phyloP scores from a whole-genome alignment of 768 basidiomycete genomes.

The Chalciporus pseudorubinellus region DNA sequence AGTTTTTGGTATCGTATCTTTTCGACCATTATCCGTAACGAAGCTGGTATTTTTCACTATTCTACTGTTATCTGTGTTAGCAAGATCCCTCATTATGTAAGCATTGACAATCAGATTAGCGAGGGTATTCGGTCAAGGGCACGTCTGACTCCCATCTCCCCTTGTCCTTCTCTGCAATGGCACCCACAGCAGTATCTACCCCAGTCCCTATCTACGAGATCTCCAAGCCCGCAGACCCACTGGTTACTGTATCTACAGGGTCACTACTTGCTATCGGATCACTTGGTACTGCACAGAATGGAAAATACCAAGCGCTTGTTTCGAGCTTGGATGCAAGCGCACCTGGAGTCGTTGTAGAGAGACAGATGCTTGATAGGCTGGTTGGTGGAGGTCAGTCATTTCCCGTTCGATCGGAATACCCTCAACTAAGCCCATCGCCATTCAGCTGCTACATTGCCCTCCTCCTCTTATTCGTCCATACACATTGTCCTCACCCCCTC shows the following conservation, averaged over 20 bases:
- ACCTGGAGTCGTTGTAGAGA: constrained; percentile 53
- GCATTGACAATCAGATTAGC: constrained; percentile 19
- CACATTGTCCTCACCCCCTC: constrained; percentile 61
- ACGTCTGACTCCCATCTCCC: neutral
- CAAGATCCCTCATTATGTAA: neutral
- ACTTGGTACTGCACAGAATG: constrained; percentile 72
- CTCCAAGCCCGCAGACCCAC: constrained; percentile 19
- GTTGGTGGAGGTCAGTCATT: constrained; percentile 63
- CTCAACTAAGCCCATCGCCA: neutral
- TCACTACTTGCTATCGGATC: constrained; percentile 75
- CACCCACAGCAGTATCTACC: constrained; percentile 55
- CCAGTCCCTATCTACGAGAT: constrained; percentile 14
- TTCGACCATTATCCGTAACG: neutral
- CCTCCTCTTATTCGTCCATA: constrained; percentile 59
- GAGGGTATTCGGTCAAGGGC: neutral
- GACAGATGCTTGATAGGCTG: constrained; percentile 78
- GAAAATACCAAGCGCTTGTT: constrained; percentile 71
- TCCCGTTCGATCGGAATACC: too few relatives aligned
- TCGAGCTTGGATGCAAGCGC: constrained; percentile 50
- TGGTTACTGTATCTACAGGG: constrained; percentile 24
- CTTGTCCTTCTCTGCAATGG: constrained; percentile 39
- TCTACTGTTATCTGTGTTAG: neutral
- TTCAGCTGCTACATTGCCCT: constrained; percentile 55
- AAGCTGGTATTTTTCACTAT: neutral
- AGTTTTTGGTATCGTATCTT: neutral